Conservation (phyloP, 2,329 filamentous ascomycete genomes). For the Colletotrichum destructivum region DNA sequence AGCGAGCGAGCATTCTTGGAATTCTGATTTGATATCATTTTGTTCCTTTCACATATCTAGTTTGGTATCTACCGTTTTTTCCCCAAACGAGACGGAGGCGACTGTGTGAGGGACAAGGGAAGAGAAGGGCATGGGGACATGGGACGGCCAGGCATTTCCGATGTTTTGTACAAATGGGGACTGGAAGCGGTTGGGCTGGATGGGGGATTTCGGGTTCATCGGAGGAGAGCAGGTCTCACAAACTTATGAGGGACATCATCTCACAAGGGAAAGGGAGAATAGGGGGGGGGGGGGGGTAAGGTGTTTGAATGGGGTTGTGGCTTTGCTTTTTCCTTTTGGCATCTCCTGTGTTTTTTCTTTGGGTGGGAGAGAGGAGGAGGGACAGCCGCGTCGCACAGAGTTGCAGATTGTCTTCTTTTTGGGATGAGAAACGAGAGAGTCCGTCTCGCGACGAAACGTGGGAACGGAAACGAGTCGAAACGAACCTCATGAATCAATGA, state of each 20-base stretch:
- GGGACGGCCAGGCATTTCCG: constrained; percentile 30
- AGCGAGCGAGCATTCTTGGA: constrained; percentile 45
- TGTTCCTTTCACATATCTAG: constrained; percentile 38
- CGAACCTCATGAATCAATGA: constrained; percentile 39
- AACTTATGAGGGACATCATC: constrained; percentile 26
- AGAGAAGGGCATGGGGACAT: constrained; percentile 19
- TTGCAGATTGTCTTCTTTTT: constrained; percentile 25
- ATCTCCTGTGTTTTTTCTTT: constrained; percentile 27
- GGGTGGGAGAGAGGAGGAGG: constrained; percentile 5
- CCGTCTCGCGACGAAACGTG: constrained; percentile 37
- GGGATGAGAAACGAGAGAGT: constrained; percentile 20
- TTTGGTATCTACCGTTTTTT: constrained; percentile 46
- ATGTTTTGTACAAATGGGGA: constrained; percentile 31
- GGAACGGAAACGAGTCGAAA: constrained; percentile 38
- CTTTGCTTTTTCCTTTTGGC: constrained; percentile 40
- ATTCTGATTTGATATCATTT: constrained; percentile 35
- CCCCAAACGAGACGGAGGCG: constrained; percentile 32
- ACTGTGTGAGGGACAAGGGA: constrained; percentile 14
- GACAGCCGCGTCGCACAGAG: neutral
- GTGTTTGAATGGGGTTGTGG: constrained; percentile 29
- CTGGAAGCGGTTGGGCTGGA: neutral
- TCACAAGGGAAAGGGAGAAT: constrained; percentile 6
- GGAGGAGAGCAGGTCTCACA: constrained; percentile 43
- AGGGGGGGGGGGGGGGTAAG: neutral
- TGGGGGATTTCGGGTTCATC: constrained; percentile 4